A percentile compares a stretch with the other conserved stretches of the same genome.
Conservation (phyloP, 2,329 filamentous ascomycete genomes). For the Colletotrichum sp. region DNA sequence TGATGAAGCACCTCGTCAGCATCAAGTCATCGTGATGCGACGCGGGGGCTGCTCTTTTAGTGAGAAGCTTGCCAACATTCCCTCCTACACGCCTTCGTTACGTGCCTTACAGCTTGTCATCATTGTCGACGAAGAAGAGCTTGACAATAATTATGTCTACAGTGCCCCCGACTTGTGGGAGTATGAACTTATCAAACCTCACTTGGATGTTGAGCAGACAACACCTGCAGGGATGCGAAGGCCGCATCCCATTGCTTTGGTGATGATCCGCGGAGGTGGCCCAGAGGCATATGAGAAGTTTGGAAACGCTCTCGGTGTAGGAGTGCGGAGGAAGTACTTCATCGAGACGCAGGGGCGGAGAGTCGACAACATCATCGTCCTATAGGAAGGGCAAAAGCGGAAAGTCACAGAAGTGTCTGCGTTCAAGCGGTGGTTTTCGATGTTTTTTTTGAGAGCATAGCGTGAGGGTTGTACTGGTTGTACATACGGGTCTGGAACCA, state of each 20-base stretch:
- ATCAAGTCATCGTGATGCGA: constrained; percentile 82
- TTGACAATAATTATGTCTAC: constrained; percentile 30
- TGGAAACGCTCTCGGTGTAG: constrained; percentile 67
- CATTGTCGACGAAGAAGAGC: constrained; percentile 59
- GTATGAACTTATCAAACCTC: constrained; percentile 56
- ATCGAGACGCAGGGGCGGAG: constrained; percentile 81
- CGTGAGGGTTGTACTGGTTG: constrained; percentile 6
- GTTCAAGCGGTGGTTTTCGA: neutral
- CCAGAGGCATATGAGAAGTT: constrained; percentile 66
- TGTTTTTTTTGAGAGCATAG: constrained; percentile 12
- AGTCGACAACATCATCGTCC: constrained; percentile 79
- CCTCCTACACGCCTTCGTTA: constrained; percentile 68
- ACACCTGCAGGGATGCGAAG: constrained; percentile 73
- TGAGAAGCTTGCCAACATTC: constrained; percentile 84
- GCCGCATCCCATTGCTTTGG: constrained; percentile 77
- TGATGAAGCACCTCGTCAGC: constrained; percentile 52
- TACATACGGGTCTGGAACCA: constrained; percentile 13
- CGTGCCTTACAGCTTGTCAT: constrained; percentile 79
- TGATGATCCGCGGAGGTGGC: constrained; percentile 77
- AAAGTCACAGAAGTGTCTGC: neutral
- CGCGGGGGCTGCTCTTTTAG: constrained; percentile 87
- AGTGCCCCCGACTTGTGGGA: constrained; percentile 24
- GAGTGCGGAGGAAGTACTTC: constrained; percentile 78
- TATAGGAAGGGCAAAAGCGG: constrained; percentile 16
- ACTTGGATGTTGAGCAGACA: constrained; percentile 76